A percentile compares a stretch with the other conserved stretches of the same genome.
Conservation (phyloP, 2,329 filamentous ascomycete species). For the Sphaerulina vaccinii region DNA sequence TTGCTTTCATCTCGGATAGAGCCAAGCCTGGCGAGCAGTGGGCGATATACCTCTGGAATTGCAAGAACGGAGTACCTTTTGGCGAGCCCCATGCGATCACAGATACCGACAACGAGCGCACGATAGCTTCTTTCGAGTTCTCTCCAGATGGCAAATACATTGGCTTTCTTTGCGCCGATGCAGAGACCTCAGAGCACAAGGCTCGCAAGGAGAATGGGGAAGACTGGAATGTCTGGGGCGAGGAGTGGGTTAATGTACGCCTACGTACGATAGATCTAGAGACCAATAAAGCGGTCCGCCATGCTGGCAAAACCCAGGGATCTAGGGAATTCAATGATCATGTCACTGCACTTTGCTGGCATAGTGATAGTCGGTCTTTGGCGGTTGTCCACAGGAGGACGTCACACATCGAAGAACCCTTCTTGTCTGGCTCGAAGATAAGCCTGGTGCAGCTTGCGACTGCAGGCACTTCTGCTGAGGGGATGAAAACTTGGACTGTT, state of each 20-base stretch:
- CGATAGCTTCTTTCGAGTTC: conserved; percentile 32
- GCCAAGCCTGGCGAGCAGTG: conserved; percentile 32
- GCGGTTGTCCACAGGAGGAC: conserved; percentile 26
- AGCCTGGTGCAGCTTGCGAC: neutral
- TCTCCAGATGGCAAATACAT: conserved; percentile 39
- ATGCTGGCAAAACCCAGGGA: conserved; percentile 1
- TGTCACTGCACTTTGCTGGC: conserved; percentile 35
- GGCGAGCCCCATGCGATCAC: conserved; percentile 35
- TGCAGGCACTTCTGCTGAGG: neutral
- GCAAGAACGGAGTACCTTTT: conserved; percentile 14
- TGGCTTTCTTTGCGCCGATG: conserved; percentile 37
- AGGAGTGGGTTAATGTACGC: conserved; percentile 37
- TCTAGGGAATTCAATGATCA: conserved; percentile 26
- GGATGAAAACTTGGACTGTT: neutral
- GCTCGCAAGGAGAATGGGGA: conserved; percentile 36
- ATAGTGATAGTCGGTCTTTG: conserved; percentile 29
- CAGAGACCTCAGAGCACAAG: conserved; percentile 36
- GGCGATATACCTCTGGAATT: conserved; percentile 34
- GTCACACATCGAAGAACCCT: conserved; percentile 32
- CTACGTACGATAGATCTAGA: conserved; percentile 37
- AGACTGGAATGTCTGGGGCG: conserved; percentile 41
- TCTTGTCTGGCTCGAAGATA: conserved; percentile 23
- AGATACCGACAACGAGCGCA: conserved; percentile 27
- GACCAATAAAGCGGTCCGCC: conserved; percentile 27
- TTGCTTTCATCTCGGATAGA: conserved; percentile 40